Evolutionary conservation across 306 rosid genomes (phyloP).

Genomic region (Glycine latifolia): DNA sequence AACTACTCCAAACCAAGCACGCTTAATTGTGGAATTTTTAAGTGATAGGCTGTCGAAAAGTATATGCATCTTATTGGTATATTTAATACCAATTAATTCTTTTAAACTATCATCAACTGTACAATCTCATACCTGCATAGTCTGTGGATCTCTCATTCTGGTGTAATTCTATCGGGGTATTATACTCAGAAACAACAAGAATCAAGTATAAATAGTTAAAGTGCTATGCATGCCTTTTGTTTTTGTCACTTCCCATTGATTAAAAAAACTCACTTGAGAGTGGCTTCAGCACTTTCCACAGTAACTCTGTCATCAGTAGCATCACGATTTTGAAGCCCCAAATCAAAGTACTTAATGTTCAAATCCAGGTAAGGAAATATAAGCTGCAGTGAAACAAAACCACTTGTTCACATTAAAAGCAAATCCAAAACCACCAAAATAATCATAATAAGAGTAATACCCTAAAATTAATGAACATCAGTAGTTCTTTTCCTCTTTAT

Average conservation of each 20-base stretch:
- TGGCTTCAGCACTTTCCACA: conserved; percentile 88
- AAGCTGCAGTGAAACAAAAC: conserved; percentile 69
- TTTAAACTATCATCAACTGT: no score
- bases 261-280: conserved; percentile 74
- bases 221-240: not conserved
- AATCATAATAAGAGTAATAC: not conserved
- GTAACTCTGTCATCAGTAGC: conserved; percentile 92
- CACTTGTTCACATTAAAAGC: not conserved
- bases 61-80: no score
- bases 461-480: not conserved
- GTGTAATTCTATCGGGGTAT: no score
- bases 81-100: no score
- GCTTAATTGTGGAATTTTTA: no score
- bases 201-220: not conserved
- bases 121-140: no score
- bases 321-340: conserved; percentile 86
- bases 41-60: no score
- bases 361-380: conserved; percentile 86
- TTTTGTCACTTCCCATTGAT: conserved; percentile 3
- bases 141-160: no score
- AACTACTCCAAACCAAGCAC: no score
- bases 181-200: conserved; percentile 13
- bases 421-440: conserved; percentile 20
- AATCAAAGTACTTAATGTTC: conserved; percentile 86
- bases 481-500: no score